These are phyloP conservation scores for Phytopythium helicoides DNA, from an alignment of 352 stramenopile genomes.

Conservation along the genomic window DNA sequence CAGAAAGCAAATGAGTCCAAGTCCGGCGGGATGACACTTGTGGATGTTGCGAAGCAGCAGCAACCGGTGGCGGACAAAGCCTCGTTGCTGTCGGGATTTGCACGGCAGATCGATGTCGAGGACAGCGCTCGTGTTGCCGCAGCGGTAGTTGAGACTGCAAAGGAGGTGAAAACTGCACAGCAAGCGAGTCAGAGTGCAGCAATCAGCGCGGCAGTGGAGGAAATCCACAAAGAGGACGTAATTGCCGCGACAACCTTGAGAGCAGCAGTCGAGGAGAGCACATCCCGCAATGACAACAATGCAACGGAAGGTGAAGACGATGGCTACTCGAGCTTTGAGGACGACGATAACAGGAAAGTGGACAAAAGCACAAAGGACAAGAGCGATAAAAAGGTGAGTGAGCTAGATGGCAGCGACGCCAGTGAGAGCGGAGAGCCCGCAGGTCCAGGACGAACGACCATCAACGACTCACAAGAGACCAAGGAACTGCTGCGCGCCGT, in stretches of 20 bases:
- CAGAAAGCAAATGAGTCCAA: slow-evolving; percentile 7
- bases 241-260: slow-evolving; percentile 17
- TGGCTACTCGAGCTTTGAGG: slow-evolving; percentile 67
- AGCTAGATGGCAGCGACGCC: slow-evolving; percentile 2
- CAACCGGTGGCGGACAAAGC: slow-evolving; percentile 8
- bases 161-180: slow-evolving; percentile 36
- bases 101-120: slow-evolving; percentile 49
- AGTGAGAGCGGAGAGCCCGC: slow-evolving; percentile 16
- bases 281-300: slow-evolving; percentile 8
- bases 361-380: slow-evolving; percentile 16
- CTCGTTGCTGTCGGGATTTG: slow-evolving; percentile 32
- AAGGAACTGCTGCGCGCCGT: slow-evolving; percentile 68
- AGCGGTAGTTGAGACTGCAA: slow-evolving; percentile 31
- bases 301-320: slow-evolving; percentile 24
- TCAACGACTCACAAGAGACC: slow-evolving; percentile 43
- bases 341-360: slow-evolving; percentile 14
- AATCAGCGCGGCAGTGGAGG: slow-evolving; percentile 18
- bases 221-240: slow-evolving; percentile 27
- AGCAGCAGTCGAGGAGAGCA: background rate
- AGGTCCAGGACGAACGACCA: slow-evolving; percentile 33
- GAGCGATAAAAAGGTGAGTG: background rate
- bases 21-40: slow-evolving; percentile 17
- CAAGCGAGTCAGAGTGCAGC: slow-evolving; percentile 13
- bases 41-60: slow-evolving; percentile 45
- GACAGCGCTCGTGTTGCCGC: slow-evolving; percentile 26